Evolutionary conservation across 371 early-diverging fungal species (phyloP).

Genomic region (Rhizoclosmatium hyalinum): DNA sequence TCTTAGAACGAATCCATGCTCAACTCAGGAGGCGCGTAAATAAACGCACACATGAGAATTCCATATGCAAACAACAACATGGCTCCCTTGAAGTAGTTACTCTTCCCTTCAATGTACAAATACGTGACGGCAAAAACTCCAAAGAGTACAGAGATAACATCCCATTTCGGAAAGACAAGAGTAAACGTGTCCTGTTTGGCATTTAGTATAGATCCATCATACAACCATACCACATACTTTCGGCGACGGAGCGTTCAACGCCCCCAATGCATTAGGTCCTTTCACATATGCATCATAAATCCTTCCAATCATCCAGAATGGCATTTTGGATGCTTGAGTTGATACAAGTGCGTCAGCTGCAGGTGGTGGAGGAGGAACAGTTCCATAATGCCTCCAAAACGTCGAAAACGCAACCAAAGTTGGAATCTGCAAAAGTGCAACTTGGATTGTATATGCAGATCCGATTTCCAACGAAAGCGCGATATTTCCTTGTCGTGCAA

Average conservation of each 20-base stretch:
- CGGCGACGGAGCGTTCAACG: neutral
- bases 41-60: slow-evolving; percentile 81
- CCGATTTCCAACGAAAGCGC: slow-evolving; percentile 95
- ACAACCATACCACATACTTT: neutral
- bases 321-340: neutral
- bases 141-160: slow-evolving; percentile 83
- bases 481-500: slow-evolving; percentile 92
- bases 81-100: slow-evolving; percentile 95
- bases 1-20: slow-evolving; percentile 26
- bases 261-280: neutral
- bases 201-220: neutral
- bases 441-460: slow-evolving; percentile 95
- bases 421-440: slow-evolving; percentile 94
- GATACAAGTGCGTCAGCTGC: neutral
- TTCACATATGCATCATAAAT: neutral
- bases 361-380: neutral
- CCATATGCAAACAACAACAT: slow-evolving; percentile 85
- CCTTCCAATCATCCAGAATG: slow-evolving; percentile 9
- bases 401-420: slow-evolving; percentile 85
- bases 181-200: slow-evolving; percentile 58
- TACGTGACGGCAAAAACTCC: slow-evolving; percentile 82
- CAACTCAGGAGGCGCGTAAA: slow-evolving; percentile 63
- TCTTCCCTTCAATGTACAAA: slow-evolving; percentile 92
- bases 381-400: slow-evolving; percentile 52
- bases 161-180: slow-evolving; percentile 93